Evolutionary conservation across 1,284 basidiomycete species (phyloP).

Genomic region (Rhizopogon hawkerae): DNA sequence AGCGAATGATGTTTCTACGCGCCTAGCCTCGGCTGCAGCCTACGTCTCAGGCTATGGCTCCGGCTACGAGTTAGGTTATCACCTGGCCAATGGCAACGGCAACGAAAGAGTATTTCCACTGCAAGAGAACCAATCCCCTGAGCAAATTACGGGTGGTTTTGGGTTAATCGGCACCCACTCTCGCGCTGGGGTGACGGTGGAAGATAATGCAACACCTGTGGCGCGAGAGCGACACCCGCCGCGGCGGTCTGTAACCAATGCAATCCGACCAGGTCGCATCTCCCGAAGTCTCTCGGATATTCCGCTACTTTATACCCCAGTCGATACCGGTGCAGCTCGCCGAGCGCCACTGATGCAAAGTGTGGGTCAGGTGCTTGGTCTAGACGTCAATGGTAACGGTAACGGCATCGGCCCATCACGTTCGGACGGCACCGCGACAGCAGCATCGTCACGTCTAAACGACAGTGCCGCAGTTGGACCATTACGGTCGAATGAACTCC

Average conservation of each 20-base stretch:
- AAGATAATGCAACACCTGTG: constrained; percentile 23
- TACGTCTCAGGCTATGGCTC: constrained; percentile 24
- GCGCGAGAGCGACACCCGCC: constrained; percentile 14
- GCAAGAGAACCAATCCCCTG: constrained; percentile 20
- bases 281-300: constrained; percentile 12
- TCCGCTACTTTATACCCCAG: constrained; percentile 9
- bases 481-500: neutral
- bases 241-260: constrained; percentile 22
- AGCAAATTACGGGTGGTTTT: constrained; percentile 14
- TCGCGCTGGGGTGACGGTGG: constrained; percentile 14
- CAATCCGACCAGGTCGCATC: constrained; percentile 12
- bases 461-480: neutral
- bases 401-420: constrained; percentile 15
- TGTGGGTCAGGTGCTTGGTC: constrained; percentile 10
- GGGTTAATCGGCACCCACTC: constrained; percentile 23
- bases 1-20: constrained; percentile 12
- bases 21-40: constrained; percentile 23
- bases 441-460: neutral
- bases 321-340: constrained; percentile 12
- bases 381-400: constrained; percentile 13
- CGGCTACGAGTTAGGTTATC: constrained; percentile 22
- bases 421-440: constrained; percentile 5
- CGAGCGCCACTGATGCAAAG: constrained; percentile 14
- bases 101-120: constrained; percentile 24
- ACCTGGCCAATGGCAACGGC: constrained; percentile 16